Conservation (phyloP, 1,139 yeast species). For the Kodamaea suecica region DNA sequence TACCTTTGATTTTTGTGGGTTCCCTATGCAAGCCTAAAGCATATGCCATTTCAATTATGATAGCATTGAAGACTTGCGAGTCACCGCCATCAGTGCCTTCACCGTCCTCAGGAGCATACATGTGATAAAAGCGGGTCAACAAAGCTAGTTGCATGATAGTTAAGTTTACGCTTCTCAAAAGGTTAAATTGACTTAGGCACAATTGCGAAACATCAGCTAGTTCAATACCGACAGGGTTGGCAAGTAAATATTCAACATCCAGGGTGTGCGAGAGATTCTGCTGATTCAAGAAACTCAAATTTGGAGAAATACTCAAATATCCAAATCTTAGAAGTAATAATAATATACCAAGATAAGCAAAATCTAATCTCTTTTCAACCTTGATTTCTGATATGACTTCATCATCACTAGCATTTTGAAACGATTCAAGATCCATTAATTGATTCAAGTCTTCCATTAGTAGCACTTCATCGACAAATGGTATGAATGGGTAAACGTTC, state of each 20-base stretch:
- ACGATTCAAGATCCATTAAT: constrained; percentile 19
- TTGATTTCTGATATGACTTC: constrained; percentile 17
- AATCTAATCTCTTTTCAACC: constrained; percentile 21
- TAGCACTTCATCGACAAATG: constrained; percentile 47
- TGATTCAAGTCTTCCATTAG: constrained; percentile 22
- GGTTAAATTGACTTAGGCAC: constrained; percentile 38
- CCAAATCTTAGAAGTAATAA: constrained; percentile 23
- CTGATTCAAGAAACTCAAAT: constrained; percentile 29
- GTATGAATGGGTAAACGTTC: constrained; percentile 47
- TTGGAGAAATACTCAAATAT: constrained; percentile 23
- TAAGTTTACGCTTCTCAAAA: constrained; percentile 43
- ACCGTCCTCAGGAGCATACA: constrained; percentile 53
- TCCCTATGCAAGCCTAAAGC: constrained; percentile 48
- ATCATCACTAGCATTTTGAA: constrained; percentile 13
- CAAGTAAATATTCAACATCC: constrained; percentile 25
- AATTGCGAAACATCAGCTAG: constrained; percentile 33
- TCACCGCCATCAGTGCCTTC: constrained; percentile 48
- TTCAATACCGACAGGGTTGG: constrained; percentile 32
- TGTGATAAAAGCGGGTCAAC: constrained; percentile 36
- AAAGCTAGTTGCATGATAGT: constrained; percentile 50
- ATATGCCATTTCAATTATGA: constrained; percentile 42
- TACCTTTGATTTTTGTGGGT: constrained; percentile 27
- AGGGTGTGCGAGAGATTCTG: constrained; percentile 16
- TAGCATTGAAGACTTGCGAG: constrained; percentile 36
- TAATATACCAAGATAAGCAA: constrained; percentile 24